Base-by-base conservation (phyloP, 768 basidiomycete genomes). In the Mycena rosella region DNA sequence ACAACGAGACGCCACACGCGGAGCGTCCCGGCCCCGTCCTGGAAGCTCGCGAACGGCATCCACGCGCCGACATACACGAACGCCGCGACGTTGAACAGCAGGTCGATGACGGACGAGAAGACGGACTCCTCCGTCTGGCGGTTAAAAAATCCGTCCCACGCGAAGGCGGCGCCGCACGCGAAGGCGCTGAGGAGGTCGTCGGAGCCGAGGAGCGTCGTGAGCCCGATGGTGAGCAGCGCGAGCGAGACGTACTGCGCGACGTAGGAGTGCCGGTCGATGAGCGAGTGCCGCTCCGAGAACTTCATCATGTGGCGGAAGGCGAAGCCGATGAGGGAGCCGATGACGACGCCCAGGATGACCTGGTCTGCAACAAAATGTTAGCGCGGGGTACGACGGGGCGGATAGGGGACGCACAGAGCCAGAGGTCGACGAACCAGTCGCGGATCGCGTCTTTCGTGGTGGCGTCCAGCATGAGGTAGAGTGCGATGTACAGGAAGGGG, bases 31-130 rank as follows among this genome's bases (percentile, higher is more conserved):
- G 80, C 82, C 11, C 81, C 79, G 75, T 94, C 85, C 65, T 83
- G 80, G 83, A 97, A 99, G 54, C 86, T 84, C 74, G 85, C 78
- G 79, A 99, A 99, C 1, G 98, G 98, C 88, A 96, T 96, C 91
- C 96, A 96, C 36, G 97, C 96, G 67, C 98, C 98, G 67, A 99
- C 92, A 75, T 93, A 98, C 56, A 98, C 90, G 82, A 99, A 98
- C 5, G 94, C 93, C 30, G 96, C 95, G 68, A 96, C 88, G 81
- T 98, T 98, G 88, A 98, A 97, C 63, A 99, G 85, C 71, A 98
- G 82, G 79, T 99, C 95, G 74, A 99, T 95, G 73, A 99, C 96
- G 79, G 94, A 95, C 71, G 91, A 94, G 84, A 99, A 99, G 68
- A 96, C 91, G 30, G 94, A 88, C 77, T 98, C 96, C 76, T 98